Evolutionary conservation across 768 basidiomycete species (phyloP).

Genomic region (Serpula lacrymans): DNA sequence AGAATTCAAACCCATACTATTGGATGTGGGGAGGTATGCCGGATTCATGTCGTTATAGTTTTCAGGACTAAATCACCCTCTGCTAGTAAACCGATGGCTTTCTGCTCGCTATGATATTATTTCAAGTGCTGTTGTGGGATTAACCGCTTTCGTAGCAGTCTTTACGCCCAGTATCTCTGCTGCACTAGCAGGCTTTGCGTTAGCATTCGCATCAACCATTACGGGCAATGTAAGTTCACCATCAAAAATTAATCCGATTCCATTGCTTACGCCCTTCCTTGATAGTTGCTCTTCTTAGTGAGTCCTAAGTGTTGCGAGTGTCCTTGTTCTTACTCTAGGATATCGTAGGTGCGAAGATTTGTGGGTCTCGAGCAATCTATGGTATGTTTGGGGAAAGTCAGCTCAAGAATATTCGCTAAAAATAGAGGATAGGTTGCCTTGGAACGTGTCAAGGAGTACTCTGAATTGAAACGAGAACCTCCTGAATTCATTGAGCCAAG

Average conservation of each 20-base stretch:
- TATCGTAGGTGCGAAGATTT: slow-evolving; percentile 62
- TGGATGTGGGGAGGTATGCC: slow-evolving; percentile 86
- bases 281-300: slow-evolving; percentile 59
- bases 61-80: slow-evolving; percentile 2
- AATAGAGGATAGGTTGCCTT: slow-evolving; percentile 58
- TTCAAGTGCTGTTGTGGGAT: slow-evolving; percentile 67
- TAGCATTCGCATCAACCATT: slow-evolving; percentile 80
- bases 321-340: slow-evolving; percentile 4
- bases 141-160: slow-evolving; percentile 65
- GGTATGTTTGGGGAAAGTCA: slow-evolving; percentile 56
- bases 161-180: slow-evolving; percentile 71
- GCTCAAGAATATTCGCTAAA: not conserved
- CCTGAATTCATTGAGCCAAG: slow-evolving; percentile 85
- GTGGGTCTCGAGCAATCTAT: slow-evolving; percentile 90
- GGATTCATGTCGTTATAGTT: not conserved
- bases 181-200: slow-evolving; percentile 79
- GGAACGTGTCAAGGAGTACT: slow-evolving; percentile 90
- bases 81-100: slow-evolving; percentile 84
- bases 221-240: slow-evolving; percentile 54
- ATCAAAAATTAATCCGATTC: not conserved
- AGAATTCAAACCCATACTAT: slow-evolving; percentile 73
- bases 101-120: slow-evolving; percentile 84
- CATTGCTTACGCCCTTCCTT: slow-evolving; percentile 14
- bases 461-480: slow-evolving; percentile 72
- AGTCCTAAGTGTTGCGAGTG: too few species aligned